These are phyloP conservation scores for Endocalyx cinctus DNA, from an alignment of 2,329 filamentous ascomycete genomes.

Conservation along the genomic window DNA sequence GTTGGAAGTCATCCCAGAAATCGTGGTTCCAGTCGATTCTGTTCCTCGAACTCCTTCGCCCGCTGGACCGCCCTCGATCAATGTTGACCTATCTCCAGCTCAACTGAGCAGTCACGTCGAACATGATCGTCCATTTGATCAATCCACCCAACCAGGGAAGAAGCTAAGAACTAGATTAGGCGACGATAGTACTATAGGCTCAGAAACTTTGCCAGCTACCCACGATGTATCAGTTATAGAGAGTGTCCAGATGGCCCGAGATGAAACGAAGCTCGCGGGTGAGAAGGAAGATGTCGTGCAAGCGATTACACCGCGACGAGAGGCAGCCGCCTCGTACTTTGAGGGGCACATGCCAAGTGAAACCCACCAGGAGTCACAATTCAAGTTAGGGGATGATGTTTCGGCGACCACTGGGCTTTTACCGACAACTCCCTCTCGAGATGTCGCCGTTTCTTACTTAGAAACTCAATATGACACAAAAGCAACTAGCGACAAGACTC, in stretches of 20 bases:
- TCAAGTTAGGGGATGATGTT: constrained; percentile 1
- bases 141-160: constrained; percentile 30
- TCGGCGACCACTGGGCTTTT: not conserved
- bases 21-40: constrained; percentile 5
- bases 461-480: constrained; percentile 6
- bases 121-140: constrained; percentile 34
- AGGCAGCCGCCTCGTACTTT: constrained; percentile 14
- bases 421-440: not conserved
- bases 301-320: constrained; percentile 10
- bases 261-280: no score
- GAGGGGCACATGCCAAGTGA: constrained; percentile 5
- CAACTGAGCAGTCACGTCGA: constrained; percentile 29
- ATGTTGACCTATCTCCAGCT: constrained; percentile 28
- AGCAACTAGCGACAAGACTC: not conserved
- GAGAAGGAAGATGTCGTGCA: constrained; percentile 5
- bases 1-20: constrained; percentile 6
- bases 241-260: no score
- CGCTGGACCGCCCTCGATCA: constrained; percentile 9
- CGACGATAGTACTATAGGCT: constrained; percentile 19
- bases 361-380: constrained; percentile 3
- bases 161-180: constrained; percentile 26
- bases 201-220: constrained; percentile 22
- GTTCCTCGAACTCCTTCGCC: constrained; percentile 13
- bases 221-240: no score
- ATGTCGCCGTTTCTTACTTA: constrained; percentile 4